Percentiles rank a stretch among this genome's conserved stretches.
Evolutionary conservation across 768 basidiomycete species (phyloP).

Genomic region (Candolleomyces aberdarensis): DNA sequence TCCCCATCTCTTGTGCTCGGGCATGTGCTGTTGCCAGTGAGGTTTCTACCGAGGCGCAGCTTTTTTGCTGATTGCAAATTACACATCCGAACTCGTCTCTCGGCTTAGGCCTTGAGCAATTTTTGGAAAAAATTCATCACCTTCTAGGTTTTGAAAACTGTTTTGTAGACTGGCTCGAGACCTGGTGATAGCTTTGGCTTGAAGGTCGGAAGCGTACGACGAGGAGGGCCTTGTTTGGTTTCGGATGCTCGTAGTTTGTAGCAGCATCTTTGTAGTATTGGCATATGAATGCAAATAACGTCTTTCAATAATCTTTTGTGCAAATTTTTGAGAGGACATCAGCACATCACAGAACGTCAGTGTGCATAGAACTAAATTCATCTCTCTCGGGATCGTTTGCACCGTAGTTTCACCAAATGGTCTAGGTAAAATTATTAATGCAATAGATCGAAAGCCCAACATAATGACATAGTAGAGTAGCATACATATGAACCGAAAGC

Average conservation of each 20-base stretch:
- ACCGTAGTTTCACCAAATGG: too few relatives aligned
- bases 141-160: not conserved
- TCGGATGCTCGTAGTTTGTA: not conserved
- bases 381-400: too few relatives aligned
- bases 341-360: too few relatives aligned
- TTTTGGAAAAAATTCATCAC: conserved; percentile 62
- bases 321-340: too few relatives aligned
- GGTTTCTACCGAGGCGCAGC: conserved; percentile 94
- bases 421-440: too few relatives aligned
- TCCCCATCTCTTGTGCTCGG: conserved; percentile 88
- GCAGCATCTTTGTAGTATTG: not conserved
- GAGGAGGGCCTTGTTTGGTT: not conserved
- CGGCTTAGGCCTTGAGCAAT: conserved; percentile 87
- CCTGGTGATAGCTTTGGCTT: not conserved
- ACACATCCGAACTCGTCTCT: conserved; percentile 94
- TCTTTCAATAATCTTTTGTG: too few relatives aligned
- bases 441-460: too few relatives aligned
- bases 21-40: conserved; percentile 95
- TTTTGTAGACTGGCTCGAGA: not conserved
- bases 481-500: too few relatives aligned
- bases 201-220: not conserved
- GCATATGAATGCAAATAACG: not conserved
- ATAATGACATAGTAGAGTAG: too few relatives aligned
- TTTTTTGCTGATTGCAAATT: conserved; percentile 96
- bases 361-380: too few relatives aligned